A percentile compares a stretch with the other conserved stretches of the same genome.
Conservation (phyloP, 2,329 filamentous ascomycete genomes). For the Ophiostoma ips region DNA sequence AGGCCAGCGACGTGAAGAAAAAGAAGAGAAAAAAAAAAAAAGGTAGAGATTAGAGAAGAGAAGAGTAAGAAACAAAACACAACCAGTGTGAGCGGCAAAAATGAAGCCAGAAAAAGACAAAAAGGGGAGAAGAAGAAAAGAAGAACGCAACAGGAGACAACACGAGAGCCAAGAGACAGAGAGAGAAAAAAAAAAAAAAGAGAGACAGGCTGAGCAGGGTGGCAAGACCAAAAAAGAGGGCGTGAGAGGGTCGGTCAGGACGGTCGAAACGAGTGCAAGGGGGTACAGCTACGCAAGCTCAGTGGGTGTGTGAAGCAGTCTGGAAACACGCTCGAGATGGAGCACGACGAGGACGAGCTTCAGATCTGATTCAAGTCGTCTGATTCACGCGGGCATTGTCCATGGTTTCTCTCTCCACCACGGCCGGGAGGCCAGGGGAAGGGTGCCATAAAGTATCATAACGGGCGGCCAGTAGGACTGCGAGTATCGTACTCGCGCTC, state of each 20-base stretch:
- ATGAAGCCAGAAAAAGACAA: constrained; percentile 1
- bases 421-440: too few species aligned
- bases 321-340: too few species aligned
- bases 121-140: background rate
- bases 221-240: background rate
- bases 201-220: background rate
- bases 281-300: too few species aligned
- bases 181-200: background rate
- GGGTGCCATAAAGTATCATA: too few species aligned
- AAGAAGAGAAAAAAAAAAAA: background rate
- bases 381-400: too few species aligned
- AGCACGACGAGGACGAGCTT: too few species aligned
- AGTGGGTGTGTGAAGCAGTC: too few species aligned
- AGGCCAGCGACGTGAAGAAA: background rate
- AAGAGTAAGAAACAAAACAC: constrained; percentile 6
- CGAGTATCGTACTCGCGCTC: too few species aligned
- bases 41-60: background rate
- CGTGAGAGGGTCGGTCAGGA: background rate
- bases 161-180: background rate
- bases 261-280: too few species aligned
- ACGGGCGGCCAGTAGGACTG: too few species aligned
- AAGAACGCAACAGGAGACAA: background rate
- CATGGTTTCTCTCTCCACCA: too few species aligned
- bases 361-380: too few species aligned
- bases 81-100: constrained; percentile 6